phyloP scores from a whole-genome alignment of 768 basidiomycete species.

The Tricholoma terreum region DNA sequence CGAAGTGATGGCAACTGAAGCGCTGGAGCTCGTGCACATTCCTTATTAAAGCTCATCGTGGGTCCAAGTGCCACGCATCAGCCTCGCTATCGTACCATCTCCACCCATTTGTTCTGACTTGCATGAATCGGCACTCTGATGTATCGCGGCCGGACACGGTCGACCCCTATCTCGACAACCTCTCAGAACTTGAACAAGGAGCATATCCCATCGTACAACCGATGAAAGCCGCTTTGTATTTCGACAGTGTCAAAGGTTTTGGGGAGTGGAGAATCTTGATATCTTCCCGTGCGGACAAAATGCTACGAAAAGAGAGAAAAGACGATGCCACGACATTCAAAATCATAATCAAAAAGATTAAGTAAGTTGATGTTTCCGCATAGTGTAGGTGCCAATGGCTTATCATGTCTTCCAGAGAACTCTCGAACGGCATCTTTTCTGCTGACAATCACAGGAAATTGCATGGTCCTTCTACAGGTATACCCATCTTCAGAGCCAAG shows the following conservation, averaged over 20 bases:
- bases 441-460: slow-evolving; percentile 13
- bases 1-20: background rate
- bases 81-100: no score
- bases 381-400: background rate
- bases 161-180: no score
- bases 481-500: slow-evolving; percentile 16
- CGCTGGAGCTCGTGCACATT: background rate
- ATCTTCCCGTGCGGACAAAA: slow-evolving; percentile 45
- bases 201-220: slow-evolving; percentile 50
- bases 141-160: background rate
- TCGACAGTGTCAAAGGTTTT: slow-evolving; percentile 55
- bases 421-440: slow-evolving; percentile 40
- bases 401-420: slow-evolving; percentile 42
- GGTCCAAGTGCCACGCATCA: background rate
- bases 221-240: slow-evolving; percentile 56
- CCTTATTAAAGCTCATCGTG: background rate
- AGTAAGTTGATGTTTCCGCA: slow-evolving; percentile 31
- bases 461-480: slow-evolving; percentile 8
- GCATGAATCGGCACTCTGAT: background rate
- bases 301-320: slow-evolving; percentile 45
- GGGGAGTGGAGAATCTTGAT: slow-evolving; percentile 64
- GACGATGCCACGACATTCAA: slow-evolving; percentile 44
- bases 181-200: background rate
- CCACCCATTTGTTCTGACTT: background rate
- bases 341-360: slow-evolving; percentile 67